phyloP scores from a whole-genome alignment of 257 asterid species.

The Phtheirospermum japonicum region DNA sequence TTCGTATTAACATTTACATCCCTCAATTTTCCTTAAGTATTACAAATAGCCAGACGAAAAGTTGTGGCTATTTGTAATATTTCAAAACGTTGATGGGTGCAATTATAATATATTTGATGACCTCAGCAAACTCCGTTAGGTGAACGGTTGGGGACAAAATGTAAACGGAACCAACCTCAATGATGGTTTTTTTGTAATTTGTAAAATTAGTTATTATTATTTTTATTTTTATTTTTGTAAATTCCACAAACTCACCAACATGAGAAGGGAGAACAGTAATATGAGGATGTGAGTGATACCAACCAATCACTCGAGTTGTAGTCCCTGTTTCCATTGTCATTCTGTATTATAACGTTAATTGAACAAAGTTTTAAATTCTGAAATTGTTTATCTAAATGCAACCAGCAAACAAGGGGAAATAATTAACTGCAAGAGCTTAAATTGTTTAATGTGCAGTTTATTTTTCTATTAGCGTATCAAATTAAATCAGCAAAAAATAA shows the following conservation, averaged over 20 bases:
- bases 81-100: background rate
- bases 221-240: too few species aligned
- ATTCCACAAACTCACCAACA: constrained; percentile 65
- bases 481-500: constrained; percentile 1
- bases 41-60: too few species aligned
- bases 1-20: too few species aligned
- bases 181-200: too few species aligned
- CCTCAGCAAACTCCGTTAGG: too few species aligned
- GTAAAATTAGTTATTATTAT: too few species aligned
- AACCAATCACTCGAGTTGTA: constrained; percentile 95
- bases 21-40: too few species aligned
- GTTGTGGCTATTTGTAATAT: background rate
- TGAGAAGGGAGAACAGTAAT: constrained; percentile 98
- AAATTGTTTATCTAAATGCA: background rate
- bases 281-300: constrained; percentile 99
- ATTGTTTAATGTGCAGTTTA: background rate
- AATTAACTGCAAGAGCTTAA: background rate
- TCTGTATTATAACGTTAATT: constrained; percentile 78
- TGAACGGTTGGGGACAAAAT: too few species aligned
- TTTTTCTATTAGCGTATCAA: background rate
- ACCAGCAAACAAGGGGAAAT: background rate
- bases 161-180: too few species aligned
- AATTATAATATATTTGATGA: background rate
- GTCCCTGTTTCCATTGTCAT: constrained; percentile 76
- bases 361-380: constrained; percentile 31